Evolutionary conservation across 2,329 filamentous ascomycete species (phyloP).

Genomic region (Niveomyces coronatus): DNA sequence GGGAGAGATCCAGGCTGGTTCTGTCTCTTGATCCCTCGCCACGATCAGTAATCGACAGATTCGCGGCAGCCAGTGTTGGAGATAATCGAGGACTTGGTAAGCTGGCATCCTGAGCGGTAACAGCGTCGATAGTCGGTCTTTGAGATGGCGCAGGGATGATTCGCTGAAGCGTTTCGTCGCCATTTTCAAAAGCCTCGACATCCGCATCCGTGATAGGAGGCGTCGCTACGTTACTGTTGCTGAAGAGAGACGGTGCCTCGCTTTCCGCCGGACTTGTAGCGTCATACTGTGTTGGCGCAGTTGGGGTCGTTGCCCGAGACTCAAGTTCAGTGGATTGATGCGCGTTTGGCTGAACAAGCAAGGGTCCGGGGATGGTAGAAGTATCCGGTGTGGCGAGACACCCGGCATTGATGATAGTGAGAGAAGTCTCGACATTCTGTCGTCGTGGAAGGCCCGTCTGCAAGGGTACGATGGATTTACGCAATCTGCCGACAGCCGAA

Average conservation of each 20-base stretch:
- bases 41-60: constrained; percentile 37
- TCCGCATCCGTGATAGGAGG: constrained; percentile 68
- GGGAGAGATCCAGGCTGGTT: too few species aligned
- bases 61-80: constrained; percentile 70
- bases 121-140: constrained; percentile 52
- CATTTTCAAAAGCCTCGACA: constrained; percentile 46
- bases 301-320: constrained; percentile 34
- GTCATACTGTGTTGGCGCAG: constrained; percentile 32
- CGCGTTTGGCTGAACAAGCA: constrained; percentile 28
- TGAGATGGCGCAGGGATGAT: constrained; percentile 36
- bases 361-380: constrained; percentile 30
- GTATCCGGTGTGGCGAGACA: constrained; percentile 49
- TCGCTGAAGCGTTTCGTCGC: constrained; percentile 38
- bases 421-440: constrained; percentile 7
- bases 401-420: neutral
- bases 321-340: constrained; percentile 32
- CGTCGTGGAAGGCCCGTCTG: constrained; percentile 6
- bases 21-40: too few species aligned
- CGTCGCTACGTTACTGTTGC: constrained; percentile 56
- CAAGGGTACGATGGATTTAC: constrained; percentile 20
- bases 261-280: constrained; percentile 42
- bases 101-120: constrained; percentile 76
- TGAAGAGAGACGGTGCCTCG: constrained; percentile 50
- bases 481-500: constrained; percentile 24
- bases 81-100: constrained; percentile 91